Evolutionary conservation across 176 grass and related monocot genomes (phyloP), one percentile per base, ranked within the genome.

Genomic region (Microstegium vimineum): DNA sequence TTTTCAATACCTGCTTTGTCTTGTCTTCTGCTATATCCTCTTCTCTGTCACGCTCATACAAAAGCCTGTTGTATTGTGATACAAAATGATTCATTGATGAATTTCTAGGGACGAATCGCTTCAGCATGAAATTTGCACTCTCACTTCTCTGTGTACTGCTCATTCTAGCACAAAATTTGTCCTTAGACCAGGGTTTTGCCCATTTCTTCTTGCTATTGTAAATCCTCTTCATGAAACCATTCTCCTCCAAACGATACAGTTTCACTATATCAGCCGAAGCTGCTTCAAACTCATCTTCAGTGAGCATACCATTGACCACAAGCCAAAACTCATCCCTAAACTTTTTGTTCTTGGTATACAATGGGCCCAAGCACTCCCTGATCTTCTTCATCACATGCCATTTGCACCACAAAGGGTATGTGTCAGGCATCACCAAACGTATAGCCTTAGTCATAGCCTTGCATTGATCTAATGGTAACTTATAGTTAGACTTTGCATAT

Each of bases 171-270:
- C 62, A 65, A 2, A 54, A 54, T 0, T 22, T 54, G 6, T 9
- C 51, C 20, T n/a, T 22, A 6, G 51, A 54, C 51, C 51, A 54
- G 0, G 51, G 51, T 9, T 54, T 54, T 20, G 51, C 51, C 51
- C 51, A 54, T 0, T 54, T 42, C 9, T 54, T 15, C 18, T 4
- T 54, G 51, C 18, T 5, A 0, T 9, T 54, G 7, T 54, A 54
- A 0, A 54, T 9, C 18, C 51, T 18, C 6, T 20, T 54, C 1
- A 54, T 54, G 3, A 54, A 54, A 2, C 0, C 20, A 22, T 54
- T 54, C 0, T 9, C 20, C 20, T 22, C 51, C 5, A 54, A n/a
- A 0, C 1, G 1, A 9, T 54, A 54, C 0, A 0, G 2, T 1
- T 7, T 7, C 0, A 54, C 51, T 7, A 54, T 2, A 9, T 7